phyloP scores from a whole-genome alignment of 208 protist genomes.

The Leishmania lainsoni region DNA sequence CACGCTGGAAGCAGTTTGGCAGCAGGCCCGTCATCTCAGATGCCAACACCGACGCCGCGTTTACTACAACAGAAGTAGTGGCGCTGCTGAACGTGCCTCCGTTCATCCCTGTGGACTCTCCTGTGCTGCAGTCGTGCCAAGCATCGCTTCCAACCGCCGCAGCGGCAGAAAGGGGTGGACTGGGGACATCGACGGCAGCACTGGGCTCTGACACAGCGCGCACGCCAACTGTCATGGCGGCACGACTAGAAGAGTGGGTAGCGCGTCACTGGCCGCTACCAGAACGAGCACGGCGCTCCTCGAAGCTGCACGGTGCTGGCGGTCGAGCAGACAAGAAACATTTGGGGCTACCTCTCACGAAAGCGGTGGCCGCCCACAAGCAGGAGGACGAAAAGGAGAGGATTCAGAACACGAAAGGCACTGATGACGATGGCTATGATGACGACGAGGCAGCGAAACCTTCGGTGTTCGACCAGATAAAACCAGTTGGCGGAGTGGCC shows the following conservation, averaged over 20 bases:
- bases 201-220: neutral
- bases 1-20: constrained; percentile 32
- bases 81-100: constrained; percentile 27
- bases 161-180: constrained; percentile 1
- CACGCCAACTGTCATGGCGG: constrained; percentile 24
- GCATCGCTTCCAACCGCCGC: neutral
- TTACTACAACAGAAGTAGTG: constrained; percentile 11
- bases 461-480: constrained; percentile 19
- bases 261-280: constrained; percentile 20
- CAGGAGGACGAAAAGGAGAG: neutral
- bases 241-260: constrained; percentile 40
- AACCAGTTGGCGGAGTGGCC: constrained; percentile 44
- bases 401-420: too few relatives aligned
- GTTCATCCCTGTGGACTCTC: constrained; percentile 5
- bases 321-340: neutral
- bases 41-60: neutral
- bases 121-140: neutral
- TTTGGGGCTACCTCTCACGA: neutral
- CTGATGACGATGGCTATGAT: neutral
- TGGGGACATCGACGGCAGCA: neutral
- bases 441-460: neutral
- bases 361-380: too few relatives aligned
- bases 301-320: neutral
- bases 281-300: neutral
- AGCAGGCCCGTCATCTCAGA: constrained; percentile 6